Evolutionary conservation across 2,329 filamentous ascomycete genomes (phyloP).

Genomic region (Pestalotiopsis sp.): DNA sequence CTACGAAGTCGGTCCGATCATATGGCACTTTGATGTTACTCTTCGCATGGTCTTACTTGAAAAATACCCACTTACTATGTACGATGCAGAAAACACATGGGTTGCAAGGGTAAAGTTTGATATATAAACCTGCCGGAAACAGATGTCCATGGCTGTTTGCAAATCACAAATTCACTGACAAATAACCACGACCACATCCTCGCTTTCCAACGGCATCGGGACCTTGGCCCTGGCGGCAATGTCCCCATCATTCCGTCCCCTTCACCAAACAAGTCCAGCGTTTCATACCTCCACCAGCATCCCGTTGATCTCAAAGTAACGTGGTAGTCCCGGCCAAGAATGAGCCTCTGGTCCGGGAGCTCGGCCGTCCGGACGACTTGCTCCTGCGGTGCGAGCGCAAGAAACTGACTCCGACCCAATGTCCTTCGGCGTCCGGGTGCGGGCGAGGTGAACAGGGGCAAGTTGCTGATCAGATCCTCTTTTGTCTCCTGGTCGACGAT

Average conservation of each 20-base stretch:
- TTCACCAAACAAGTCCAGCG: neutral
- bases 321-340: neutral
- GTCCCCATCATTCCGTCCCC: neutral
- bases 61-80: too few relatives aligned
- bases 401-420: neutral
- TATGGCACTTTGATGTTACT: too few relatives aligned
- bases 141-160: too few relatives aligned
- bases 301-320: neutral
- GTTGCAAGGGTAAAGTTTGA: too few relatives aligned
- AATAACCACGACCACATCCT: neutral
- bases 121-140: too few relatives aligned
- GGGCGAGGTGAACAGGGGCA: neutral
- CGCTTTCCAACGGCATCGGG: neutral
- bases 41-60: too few relatives aligned
- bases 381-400: constrained; percentile 3
- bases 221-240: neutral
- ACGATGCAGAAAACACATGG: too few relatives aligned
- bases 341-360: neutral
- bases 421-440: neutral
- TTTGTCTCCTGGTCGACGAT: neutral
- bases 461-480: neutral
- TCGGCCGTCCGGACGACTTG: neutral
- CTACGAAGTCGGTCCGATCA: too few relatives aligned
- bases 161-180: neutral
- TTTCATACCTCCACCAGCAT: neutral